Evolutionary conservation across 306 rosid species (phyloP), one percentile per base, ranked within the genome.

Genomic region (Rosa multiflora): DNA sequence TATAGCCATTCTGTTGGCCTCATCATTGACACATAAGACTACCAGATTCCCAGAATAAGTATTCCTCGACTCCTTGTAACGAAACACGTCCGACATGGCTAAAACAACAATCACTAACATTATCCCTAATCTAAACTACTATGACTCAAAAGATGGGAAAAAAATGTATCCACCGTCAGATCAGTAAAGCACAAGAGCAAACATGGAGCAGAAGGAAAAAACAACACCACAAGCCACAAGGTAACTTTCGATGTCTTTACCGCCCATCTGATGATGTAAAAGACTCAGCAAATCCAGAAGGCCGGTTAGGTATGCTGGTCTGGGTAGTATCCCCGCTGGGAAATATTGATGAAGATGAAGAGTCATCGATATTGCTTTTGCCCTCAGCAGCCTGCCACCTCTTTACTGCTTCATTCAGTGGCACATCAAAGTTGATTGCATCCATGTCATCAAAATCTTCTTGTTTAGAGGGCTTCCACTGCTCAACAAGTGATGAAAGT

Each of bases 331-430:
- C 84, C 35, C 82, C 83, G 58, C 72, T 85, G 15, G 80, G 70
- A 52, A 82, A 32, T 8, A 75, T 47, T 0, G 89, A 76, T 37
- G 81, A 70, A 9, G 83, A 78, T 2, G 83, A 47, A 10, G 93
- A 70, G 17, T 12, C 58, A 6, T 83, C 86, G n/a, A 76, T 0
- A 46, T 78, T 75, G 69, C 75, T 74, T 9, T 21, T 81, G 67
- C 89, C 93, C 75, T 92, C 94, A 7, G 72, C 81, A 21, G 84
- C 90, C 47, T 84, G 89, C 99, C 99, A 95, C 76, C 75, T 92
- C 82, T 79, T 75, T 29, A 95, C 87, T 29, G 86, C 94, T 80
- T 90, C 89, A 0, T 92, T 89, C 3, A 95, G 70, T 23, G 88
- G 72, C 91, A 92, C 76, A 8, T 90, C 89, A 11, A 88, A 83